Evolutionary conservation across 2,329 filamentous ascomycete genomes (phyloP).

Genomic region (Harringtonia lauricola): DNA sequence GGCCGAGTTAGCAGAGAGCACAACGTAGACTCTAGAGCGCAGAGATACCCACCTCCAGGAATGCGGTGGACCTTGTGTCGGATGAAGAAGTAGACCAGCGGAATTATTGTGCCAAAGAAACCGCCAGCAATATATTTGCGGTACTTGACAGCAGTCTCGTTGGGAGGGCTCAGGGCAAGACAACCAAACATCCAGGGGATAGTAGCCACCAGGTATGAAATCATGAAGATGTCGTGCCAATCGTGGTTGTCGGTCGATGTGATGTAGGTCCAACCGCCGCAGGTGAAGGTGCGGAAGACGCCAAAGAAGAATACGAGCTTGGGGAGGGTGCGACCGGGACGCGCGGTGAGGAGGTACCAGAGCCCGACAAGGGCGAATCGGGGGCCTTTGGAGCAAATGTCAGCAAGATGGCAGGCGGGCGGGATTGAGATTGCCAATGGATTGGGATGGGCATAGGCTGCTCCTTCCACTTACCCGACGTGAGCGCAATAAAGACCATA

Average conservation of each 20-base stretch:
- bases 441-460: background rate
- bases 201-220: slow-evolving; percentile 89
- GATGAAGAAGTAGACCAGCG: slow-evolving; percentile 93
- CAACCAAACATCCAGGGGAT: slow-evolving; percentile 93
- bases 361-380: slow-evolving; percentile 83
- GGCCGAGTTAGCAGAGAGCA: background rate
- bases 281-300: slow-evolving; percentile 80
- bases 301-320: slow-evolving; percentile 73
- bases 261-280: slow-evolving; percentile 96
- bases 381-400: slow-evolving; percentile 48
- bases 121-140: slow-evolving; percentile 71
- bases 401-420: background rate
- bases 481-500: slow-evolving; percentile 93
- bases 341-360: slow-evolving; percentile 82
- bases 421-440: too few relatives aligned
- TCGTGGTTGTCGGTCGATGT: slow-evolving; percentile 97
- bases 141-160: slow-evolving; percentile 73
- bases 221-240: slow-evolving; percentile 99
- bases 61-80: slow-evolving; percentile 96
- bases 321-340: slow-evolving; percentile 63
- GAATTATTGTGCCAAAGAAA: slow-evolving; percentile 87
- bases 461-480: slow-evolving; percentile 55
- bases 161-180: slow-evolving; percentile 75
- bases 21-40: background rate
- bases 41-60: slow-evolving; percentile 64